A percentile compares a stretch with the other conserved stretches of the same genome.
phyloP scores from a whole-genome alignment of 2,329 filamentous ascomycete genomes.

The Ophiognomonia clavigignenti-juglandacearum region DNA sequence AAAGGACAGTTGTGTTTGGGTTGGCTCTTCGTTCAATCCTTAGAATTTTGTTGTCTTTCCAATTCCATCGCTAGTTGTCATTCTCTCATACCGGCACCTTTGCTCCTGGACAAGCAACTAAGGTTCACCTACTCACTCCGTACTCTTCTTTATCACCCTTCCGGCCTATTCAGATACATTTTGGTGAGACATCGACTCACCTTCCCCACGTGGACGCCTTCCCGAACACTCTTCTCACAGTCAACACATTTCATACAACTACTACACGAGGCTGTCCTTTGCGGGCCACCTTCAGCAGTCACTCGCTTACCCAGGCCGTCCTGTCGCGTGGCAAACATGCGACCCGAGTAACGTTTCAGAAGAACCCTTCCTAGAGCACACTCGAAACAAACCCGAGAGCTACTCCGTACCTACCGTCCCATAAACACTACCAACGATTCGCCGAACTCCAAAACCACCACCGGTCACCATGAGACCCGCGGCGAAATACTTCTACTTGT shows the following conservation, averaged over 20 bases:
- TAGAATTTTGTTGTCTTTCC: too few relatives aligned
- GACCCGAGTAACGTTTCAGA: slow-evolving; percentile 8
- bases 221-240: not conserved
- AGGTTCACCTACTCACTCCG: too few relatives aligned
- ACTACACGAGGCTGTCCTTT: not conserved
- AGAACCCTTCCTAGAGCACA: slow-evolving; percentile 4
- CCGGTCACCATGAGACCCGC: slow-evolving; percentile 45
- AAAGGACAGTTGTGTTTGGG: not conserved
- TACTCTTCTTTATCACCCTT: not conserved
- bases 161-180: slow-evolving; percentile 1
- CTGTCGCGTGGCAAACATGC: slow-evolving; percentile 5
- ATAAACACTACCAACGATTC: not conserved
- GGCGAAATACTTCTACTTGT: slow-evolving; percentile 50
- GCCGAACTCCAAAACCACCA: not conserved
- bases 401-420: too few relatives aligned
- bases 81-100: too few relatives aligned
- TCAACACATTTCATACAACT: not conserved
- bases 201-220: not conserved
- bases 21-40: too few relatives aligned
- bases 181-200: slow-evolving; percentile 8
- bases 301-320: too few relatives aligned
- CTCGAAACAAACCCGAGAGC: too few relatives aligned
- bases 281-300: not conserved
- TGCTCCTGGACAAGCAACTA: too few relatives aligned
- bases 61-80: too few relatives aligned